A percentile compares a stretch with the other conserved stretches of the same genome.
phyloP scores from a whole-genome alignment of 2,329 filamentous ascomycete species.

The Ophiostoma quercus region DNA sequence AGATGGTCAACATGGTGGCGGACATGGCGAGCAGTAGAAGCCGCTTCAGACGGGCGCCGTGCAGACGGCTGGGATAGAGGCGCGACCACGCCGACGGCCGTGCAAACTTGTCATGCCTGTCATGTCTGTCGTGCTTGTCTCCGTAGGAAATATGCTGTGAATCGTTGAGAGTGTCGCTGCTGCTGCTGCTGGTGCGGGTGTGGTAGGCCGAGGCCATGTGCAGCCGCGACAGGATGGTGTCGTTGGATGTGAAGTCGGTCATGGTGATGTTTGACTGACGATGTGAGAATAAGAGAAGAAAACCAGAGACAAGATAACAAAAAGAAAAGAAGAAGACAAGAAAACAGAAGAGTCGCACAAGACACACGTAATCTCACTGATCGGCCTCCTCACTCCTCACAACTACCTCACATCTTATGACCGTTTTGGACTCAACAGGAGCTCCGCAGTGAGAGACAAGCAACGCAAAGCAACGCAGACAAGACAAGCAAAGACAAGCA shows the following conservation, averaged over 20 bases:
- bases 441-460: too few relatives aligned
- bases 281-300: neutral
- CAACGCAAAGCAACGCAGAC: too few relatives aligned
- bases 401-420: neutral
- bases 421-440: too few relatives aligned
- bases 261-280: neutral
- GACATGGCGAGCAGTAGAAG: slow-evolving; percentile 1
- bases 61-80: neutral
- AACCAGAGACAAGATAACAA: neutral
- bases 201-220: neutral
- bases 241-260: slow-evolving; percentile 12
- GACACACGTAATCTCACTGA: neutral
- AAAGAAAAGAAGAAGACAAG: neutral
- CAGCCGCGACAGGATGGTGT: slow-evolving; percentile 8
- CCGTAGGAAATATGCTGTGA: too few relatives aligned
- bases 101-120: neutral
- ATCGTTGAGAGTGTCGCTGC: neutral
- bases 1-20: neutral
- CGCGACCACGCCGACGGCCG: neutral
- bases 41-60: neutral
- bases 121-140: too few relatives aligned
- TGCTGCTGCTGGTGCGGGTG: neutral
- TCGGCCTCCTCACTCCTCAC: neutral
- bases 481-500: neutral
- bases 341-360: neutral